Evolutionary conservation across 2,329 filamentous ascomycete genomes (phyloP), one percentile per base, ranked within the genome.

Genomic region (Fusarium sacchari): DNA sequence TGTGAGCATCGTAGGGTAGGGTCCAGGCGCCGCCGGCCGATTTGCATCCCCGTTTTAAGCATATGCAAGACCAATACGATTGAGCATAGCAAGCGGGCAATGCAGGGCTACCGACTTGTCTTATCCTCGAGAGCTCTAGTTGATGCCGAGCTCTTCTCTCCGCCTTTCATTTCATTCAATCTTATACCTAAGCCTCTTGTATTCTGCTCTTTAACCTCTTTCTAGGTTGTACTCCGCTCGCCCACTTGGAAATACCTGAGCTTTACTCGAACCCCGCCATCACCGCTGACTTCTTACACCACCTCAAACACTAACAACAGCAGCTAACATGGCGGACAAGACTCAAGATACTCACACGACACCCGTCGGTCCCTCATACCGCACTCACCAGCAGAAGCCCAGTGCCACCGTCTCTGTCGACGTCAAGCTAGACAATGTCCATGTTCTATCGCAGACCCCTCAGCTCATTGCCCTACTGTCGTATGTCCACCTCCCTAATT

Each of bases 381-480:
- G 91, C 64, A 87, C 92, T 32, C 89, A 92, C 70, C 90, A 89
- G 74, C 90, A 96, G 81, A 97, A 96, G 81, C 95, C 94, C 44
- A 93, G 89, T 65, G 95, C 95, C 18, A 98, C 95, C 6, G 93
- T 98, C 46, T 99, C 96, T 18, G 95, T 91, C 64, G 88, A 90
- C 68, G 91, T 98, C 43, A 85, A 90, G 49, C 92, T 94, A 79
- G 92, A 95, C 71, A 98, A 97, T 86, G 94, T 99, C 74, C 92
- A 95, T 81, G 93, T 97, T 74, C 87, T 99, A 50, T 90, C 93
- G 36, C 96, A 98, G 84, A 98, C 96, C 17, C 95, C 96, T 55
- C 96, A 99, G 86, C 89, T 99, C 75, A 99, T 99, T 84, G 95
- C 96, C 74, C 89, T 99, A 75, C 89, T 99, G 84, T 98, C 96